These are phyloP conservation scores for Rhodotorula sp. DNA, from an alignment of 1,284 basidiomycete species.

Conservation along the genomic window DNA sequence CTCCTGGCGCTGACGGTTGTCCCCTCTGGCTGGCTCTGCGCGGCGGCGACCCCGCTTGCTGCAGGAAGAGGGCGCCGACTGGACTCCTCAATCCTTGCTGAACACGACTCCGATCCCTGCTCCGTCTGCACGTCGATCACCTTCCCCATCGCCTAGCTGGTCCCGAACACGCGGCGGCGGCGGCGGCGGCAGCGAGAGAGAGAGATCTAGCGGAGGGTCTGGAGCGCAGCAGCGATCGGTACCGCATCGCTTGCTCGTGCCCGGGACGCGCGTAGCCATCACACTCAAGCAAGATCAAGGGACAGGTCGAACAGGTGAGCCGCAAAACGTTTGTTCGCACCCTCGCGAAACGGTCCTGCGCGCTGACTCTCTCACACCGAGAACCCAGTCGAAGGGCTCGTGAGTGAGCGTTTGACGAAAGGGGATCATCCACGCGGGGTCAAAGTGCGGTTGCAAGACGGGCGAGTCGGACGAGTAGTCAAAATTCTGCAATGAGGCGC, in stretches of 20 bases:
- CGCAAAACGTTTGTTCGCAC: constrained; percentile 6
- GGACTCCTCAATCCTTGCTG: constrained; percentile 31
- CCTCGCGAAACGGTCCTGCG: background rate
- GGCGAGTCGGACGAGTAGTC: constrained; percentile 40
- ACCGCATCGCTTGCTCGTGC: constrained; percentile 7
- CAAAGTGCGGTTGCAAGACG: constrained; percentile 37
- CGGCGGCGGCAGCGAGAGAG: too few species aligned
- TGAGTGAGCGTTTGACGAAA: constrained; percentile 36
- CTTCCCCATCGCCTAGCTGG: background rate
- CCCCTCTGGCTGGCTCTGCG: background rate
- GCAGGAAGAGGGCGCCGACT: constrained; percentile 29
- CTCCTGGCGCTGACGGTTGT: background rate
- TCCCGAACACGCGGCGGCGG: background rate
- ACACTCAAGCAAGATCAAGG: constrained; percentile 42
- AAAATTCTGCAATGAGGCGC: constrained; percentile 3
- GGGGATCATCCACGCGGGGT: constrained; percentile 44
- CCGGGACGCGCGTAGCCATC: constrained; percentile 35
- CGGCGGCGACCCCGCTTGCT: background rate
- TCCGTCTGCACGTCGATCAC: background rate
- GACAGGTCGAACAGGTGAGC: constrained; percentile 26
- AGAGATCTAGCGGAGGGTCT: too few species aligned
- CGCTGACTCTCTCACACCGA: background rate
- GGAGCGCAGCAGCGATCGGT: background rate
- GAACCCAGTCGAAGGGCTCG: constrained; percentile 26
- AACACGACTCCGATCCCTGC: background rate